Evolutionary conservation across 192 early-diverging fungal genomes (phyloP), one percentile per base, ranked within the genome.

Genomic region (Gryganskiella cystojenkinii): DNA sequence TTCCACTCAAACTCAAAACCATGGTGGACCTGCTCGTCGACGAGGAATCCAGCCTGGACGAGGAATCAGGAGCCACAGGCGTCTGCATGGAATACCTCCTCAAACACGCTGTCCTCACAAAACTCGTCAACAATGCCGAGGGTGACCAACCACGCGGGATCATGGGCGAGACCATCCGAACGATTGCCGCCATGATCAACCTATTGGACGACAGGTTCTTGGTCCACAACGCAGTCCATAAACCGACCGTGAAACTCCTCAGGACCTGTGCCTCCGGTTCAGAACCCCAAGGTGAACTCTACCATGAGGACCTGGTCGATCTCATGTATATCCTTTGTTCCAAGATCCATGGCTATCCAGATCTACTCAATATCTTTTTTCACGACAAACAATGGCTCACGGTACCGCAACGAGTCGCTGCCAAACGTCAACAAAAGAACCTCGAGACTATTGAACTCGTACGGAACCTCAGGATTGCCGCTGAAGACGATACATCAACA

Each of bases 41-140:
- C 78, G 96, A 98, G 85, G 92, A 93, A 57, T 83, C 92, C 3
- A 81, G 89, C 45, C 80, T 88, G 24, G 93, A 94, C 68, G 91
- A 91, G 54, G 86, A 83, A 37, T 61, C 83, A 8, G 76, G 67
- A 9, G 83, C 90, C 8, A 92, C 92, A 0, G 95, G 94, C 28
- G 89, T 92, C 0, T 96, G 95, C 79, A 95, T 95, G 84, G 96
- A 98, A 71, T 89, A 92, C 42, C 92, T 96, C 60, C 83, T 98
- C 65, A 92, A 90, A 49, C 94, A 93, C 64, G 88, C 88, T 60
- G 84, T 98, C 31, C 79, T 98, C n/a, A 85, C 85, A 17, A 84
- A 91, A 53, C 84, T 98, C 46, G 94, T 97, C 43, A 82, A 85
- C 43, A 84, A 94, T 51, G 89, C 93, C 8, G 92, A 93, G 63